A percentile compares a stretch with the other conserved stretches of the same genome.
These are phyloP conservation scores for Collariella sp. DNA, from an alignment of 495 filamentous ascomycete species.

Conservation along the genomic window DNA sequence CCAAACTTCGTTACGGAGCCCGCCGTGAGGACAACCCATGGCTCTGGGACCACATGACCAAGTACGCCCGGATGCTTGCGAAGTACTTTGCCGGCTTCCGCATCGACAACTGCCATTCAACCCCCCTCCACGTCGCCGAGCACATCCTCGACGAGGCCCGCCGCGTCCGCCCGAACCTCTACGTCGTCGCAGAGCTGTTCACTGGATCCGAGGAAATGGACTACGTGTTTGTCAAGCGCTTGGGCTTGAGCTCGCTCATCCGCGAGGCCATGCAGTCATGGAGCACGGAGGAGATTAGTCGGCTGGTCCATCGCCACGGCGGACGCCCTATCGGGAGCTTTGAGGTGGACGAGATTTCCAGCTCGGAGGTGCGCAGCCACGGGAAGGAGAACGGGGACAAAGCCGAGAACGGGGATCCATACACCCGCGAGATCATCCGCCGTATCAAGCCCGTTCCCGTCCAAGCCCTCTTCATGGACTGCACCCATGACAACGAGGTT, in stretches of 20 bases:
- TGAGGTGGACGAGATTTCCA: constrained; percentile 59
- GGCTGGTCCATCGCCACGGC: constrained; percentile 88
- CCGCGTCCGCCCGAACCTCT: constrained; percentile 76
- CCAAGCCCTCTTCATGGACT: constrained; percentile 97
- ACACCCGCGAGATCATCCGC: constrained; percentile 51
- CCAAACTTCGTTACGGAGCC: constrained; percentile 87
- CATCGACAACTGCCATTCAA: constrained; percentile 98
- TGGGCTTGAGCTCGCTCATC: constrained; percentile 84
- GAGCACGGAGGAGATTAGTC: constrained; percentile 85
- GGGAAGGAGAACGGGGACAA: constrained; percentile 17
- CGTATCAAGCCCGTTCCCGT: constrained; percentile 73
- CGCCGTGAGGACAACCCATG: constrained; percentile 79
- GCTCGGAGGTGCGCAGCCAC: constrained; percentile 29
- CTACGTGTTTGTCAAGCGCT: constrained; percentile 84
- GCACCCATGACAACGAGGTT: constrained; percentile 96
- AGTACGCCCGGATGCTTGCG: constrained; percentile 86
- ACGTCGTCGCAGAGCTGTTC: constrained; percentile 93
- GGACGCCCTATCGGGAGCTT: constrained; percentile 95
- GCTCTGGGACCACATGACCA: constrained; percentile 91
- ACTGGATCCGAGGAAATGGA: constrained; percentile 94
- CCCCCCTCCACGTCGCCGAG: constrained; percentile 85
- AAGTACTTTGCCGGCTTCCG: constrained; percentile 94
- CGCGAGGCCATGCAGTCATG: constrained; percentile 98
- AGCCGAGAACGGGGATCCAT: constrained; percentile 1
- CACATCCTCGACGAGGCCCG: constrained; percentile 89